A percentile compares a stretch with the other conserved stretches of the same genome.
These are phyloP conservation scores for Tirmania nivea DNA, from an alignment of 495 filamentous ascomycete species.

Conservation along the genomic window DNA sequence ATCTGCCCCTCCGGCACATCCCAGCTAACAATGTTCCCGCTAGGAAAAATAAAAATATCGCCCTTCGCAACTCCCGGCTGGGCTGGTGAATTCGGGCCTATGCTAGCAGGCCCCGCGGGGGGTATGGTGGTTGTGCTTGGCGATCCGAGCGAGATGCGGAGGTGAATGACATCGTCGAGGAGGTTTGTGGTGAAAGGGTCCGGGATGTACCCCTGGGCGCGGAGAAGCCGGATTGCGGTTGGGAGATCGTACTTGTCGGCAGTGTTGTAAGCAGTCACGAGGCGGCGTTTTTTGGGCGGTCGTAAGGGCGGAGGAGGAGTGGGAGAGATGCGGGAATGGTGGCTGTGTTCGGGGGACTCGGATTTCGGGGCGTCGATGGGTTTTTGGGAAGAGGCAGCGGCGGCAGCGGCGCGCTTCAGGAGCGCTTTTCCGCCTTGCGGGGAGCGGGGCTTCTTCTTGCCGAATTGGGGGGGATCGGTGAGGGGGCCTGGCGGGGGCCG, in stretches of 20 bases:
- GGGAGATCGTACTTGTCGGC: slow-evolving; percentile 17
- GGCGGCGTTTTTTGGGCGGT: neutral
- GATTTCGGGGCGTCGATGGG: no score
- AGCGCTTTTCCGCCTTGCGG: no score
- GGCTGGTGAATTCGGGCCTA: neutral
- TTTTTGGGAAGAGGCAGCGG: no score
- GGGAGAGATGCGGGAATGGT: no score
- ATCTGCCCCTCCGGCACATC: slow-evolving; percentile 50
- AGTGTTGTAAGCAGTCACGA: slow-evolving; percentile 14
- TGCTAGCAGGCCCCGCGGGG: slow-evolving; percentile 17
- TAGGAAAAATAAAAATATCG: slow-evolving; percentile 92
- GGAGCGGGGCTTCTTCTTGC: no score
- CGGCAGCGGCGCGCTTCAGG: no score
- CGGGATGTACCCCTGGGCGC: slow-evolving; percentile 6
- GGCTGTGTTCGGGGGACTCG: no score
- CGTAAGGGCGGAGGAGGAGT: no score
- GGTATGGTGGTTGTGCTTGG: neutral
- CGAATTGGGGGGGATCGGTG: no score
- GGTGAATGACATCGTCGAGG: slow-evolving; percentile 10
- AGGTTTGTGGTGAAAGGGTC: slow-evolving; percentile 12
- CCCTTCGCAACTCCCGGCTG: slow-evolving; percentile 21
- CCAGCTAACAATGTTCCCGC: slow-evolving; percentile 89
- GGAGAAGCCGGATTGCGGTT: slow-evolving; percentile 6
- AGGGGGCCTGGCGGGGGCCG: no score
- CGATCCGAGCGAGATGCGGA: slow-evolving; percentile 4